These are phyloP conservation scores for Cynara cardunculus DNA, from an alignment of 129 eudicot genomes.

Conservation along the genomic window DNA sequence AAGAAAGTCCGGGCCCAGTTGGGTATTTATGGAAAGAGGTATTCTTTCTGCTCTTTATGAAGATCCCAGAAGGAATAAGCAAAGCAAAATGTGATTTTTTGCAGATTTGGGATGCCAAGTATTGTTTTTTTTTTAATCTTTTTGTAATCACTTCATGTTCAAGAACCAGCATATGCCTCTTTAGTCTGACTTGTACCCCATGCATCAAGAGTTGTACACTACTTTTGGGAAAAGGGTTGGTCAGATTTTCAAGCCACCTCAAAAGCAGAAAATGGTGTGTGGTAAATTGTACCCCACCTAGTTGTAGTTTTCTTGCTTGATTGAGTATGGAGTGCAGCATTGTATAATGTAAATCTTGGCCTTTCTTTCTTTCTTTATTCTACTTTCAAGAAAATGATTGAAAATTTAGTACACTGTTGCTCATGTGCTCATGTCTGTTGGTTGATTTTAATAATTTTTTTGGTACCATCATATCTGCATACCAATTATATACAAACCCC, in stretches of 20 bases:
- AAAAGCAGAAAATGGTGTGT: constrained; percentile 33
- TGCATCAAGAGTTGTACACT: constrained; percentile 19
- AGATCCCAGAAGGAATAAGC: constrained; percentile 33
- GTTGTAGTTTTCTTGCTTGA: constrained; percentile 26
- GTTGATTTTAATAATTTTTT: background rate
- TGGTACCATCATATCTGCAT: background rate
- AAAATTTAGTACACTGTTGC: constrained; percentile 17
- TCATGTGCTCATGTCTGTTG: constrained; percentile 25
- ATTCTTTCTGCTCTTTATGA: constrained; percentile 19
- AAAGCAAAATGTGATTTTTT: constrained; percentile 30
- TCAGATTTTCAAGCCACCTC: constrained; percentile 15
- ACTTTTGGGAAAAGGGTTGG: constrained; percentile 3
- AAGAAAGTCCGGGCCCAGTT: constrained; percentile 28
- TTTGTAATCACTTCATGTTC: constrained; percentile 31
- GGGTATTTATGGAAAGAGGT: constrained; percentile 25
- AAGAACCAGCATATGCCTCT: constrained; percentile 26
- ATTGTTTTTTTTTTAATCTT: constrained; percentile 12
- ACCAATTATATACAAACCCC: background rate
- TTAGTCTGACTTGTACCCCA: constrained; percentile 12
- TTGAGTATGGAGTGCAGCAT: constrained; percentile 25
- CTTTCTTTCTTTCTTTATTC: constrained; percentile 10
- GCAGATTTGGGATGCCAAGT: constrained; percentile 35
- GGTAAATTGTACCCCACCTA: constrained; percentile 35
- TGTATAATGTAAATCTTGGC: constrained; percentile 24
- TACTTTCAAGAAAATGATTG: constrained; percentile 16